phyloP scores from a whole-genome alignment of 306 rosid genomes.

The Morella rubra region DNA sequence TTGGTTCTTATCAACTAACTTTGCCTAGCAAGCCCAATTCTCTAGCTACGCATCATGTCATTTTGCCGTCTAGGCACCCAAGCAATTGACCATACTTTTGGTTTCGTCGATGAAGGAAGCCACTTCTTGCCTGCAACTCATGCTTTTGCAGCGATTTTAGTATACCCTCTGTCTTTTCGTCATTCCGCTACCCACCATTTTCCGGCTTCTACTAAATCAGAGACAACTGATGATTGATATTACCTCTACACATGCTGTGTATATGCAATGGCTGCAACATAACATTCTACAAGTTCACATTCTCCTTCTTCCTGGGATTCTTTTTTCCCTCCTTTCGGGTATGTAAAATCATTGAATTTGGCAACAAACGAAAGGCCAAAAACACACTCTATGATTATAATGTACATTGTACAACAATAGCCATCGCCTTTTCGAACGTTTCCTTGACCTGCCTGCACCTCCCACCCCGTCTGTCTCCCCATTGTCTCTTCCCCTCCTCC shows the following conservation, averaged over 20 bases:
- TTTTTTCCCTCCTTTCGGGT: conserved; percentile 8
- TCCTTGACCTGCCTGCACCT: conserved; percentile 35
- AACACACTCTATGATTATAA: conserved; percentile 28
- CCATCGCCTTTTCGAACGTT: conserved; percentile 46
- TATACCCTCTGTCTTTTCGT: too few species aligned
- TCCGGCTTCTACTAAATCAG: too few species aligned
- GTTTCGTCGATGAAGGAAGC: too few species aligned
- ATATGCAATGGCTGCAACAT: conserved; percentile 26
- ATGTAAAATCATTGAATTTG: not conserved
- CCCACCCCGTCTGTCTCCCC: conserved; percentile 28
- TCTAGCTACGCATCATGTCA: too few species aligned
- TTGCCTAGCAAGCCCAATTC: too few species aligned
- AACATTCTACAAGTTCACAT: conserved; percentile 25
- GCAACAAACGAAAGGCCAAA: conserved; percentile 5
- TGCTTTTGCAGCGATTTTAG: too few species aligned
- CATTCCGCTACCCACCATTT: too few species aligned
- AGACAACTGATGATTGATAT: not conserved
- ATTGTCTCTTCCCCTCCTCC: conserved; percentile 30
- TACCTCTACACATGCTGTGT: not conserved
- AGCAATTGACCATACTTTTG: too few species aligned
- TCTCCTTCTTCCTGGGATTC: not conserved
- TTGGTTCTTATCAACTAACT: too few species aligned
- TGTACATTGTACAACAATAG: conserved; percentile 32
- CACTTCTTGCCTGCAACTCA: too few species aligned
- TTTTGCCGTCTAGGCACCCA: too few species aligned